Evolutionary conservation across 495 filamentous ascomycete genomes (phyloP).

Genomic region (Penicillium canescens): DNA sequence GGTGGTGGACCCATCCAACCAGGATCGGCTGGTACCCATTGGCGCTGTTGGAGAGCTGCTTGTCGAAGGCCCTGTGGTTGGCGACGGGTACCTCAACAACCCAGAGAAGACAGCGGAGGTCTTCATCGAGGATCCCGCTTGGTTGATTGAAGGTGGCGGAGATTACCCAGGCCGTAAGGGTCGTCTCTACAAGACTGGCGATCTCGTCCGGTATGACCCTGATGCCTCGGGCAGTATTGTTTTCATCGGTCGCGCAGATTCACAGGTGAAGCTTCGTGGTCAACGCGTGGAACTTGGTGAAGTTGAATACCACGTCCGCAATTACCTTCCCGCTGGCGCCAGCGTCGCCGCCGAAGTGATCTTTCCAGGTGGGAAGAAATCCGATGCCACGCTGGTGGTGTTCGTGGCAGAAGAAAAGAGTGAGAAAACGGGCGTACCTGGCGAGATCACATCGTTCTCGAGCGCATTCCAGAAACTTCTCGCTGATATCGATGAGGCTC

Average conservation of each 20-base stretch:
- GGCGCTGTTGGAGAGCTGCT: conserved; percentile 36
- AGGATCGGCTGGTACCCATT: conserved; percentile 28
- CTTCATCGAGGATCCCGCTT: conserved; percentile 41
- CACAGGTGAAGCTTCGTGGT: conserved; percentile 31
- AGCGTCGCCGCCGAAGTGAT: conserved; percentile 4
- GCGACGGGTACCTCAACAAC: conserved; percentile 51
- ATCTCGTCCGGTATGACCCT: conserved; percentile 14
- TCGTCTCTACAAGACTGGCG: conserved; percentile 18
- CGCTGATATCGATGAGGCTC: conserved; percentile 13
- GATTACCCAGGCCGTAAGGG: conserved; percentile 12
- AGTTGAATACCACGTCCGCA: conserved; percentile 23
- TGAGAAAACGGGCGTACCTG: neutral
- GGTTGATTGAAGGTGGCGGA: conserved; percentile 11
- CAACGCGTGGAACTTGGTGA: conserved; percentile 42
- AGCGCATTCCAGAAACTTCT: neutral
- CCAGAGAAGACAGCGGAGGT: conserved; percentile 41
- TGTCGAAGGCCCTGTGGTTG: conserved; percentile 9
- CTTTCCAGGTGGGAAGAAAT: neutral
- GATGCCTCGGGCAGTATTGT: conserved; percentile 15
- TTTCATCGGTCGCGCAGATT: conserved; percentile 11
- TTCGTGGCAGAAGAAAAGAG: conserved; percentile 8
- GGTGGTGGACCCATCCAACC: conserved; percentile 29
- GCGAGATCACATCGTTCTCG: conserved; percentile 2
- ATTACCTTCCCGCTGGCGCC: neutral
- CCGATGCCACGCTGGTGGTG: conserved; percentile 1